Evolutionary conservation across 805 yeast genomes (phyloP), one percentile per base, ranked within the genome.

Genomic region (Ogataea nakhonphanomensis): DNA sequence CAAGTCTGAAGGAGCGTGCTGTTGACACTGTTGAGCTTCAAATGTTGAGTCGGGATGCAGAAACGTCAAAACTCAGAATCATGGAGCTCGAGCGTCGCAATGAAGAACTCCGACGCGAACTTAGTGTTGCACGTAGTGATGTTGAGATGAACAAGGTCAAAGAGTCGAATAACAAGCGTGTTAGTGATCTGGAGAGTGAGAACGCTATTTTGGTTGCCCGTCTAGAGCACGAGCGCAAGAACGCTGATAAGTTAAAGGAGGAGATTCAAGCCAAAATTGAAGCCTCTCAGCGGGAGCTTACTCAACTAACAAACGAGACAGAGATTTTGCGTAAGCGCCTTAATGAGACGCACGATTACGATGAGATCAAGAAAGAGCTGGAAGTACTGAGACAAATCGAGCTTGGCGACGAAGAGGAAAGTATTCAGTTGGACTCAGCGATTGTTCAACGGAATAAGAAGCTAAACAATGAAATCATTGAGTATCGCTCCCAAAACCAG

Each of bases 41-140:
- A 42, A 66, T 84, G 27, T 69, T 85, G n/a, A 72, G 81, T 1
- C 74, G 86, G 44, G 96, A 90, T 51, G 74, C 84, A 5, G 93
- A 85, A 54, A 61, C 78, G 21, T 74, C 85, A 31, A 84, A 85
- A 51, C 65, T 76, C 38, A 73, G 93, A 42, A 74, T 79, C 1
- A 58, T 77, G 35, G 88, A 83, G 52, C 71, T 89, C 39, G 95
- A 88, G 58, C 75, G 75, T 46, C 71, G 95, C 44, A 90, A 88
- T 54, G 85, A 84, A 54, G 81, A 81, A 36, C 67, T 89, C 39
- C 74, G 87, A 43, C 69, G 78, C 12, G 84, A 84, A 40, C 59
- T 89, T 37, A 75, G 83, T 30, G 61, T 68, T 32, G 70, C 78
- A 2, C 75, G 75, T 27, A 70, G 74, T 39, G 70, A 59, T 8